Conservation (phyloP, 1,284 basidiomycete species). For the Abortiporus biennis region DNA sequence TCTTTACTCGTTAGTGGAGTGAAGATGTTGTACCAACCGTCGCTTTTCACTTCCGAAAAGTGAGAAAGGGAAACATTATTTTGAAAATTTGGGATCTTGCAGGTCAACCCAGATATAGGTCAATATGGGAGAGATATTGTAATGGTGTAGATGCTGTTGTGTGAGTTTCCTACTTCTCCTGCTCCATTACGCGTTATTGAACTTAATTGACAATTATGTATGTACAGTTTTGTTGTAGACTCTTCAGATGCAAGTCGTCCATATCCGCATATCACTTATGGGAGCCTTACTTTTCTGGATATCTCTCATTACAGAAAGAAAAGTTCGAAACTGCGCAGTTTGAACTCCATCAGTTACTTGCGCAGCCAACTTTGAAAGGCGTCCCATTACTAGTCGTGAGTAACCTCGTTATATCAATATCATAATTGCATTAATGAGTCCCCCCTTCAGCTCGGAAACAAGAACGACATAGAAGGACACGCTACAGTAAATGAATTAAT, state of each 20-base stretch:
- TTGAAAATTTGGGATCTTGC: slow-evolving; percentile 97
- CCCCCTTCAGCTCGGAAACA: slow-evolving; percentile 75
- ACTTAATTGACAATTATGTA: slow-evolving; percentile 12
- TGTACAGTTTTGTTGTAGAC: slow-evolving; percentile 83
- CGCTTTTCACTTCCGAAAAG: slow-evolving; percentile 83
- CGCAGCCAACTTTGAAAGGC: slow-evolving; percentile 65
- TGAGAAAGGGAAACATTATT: slow-evolving; percentile 85
- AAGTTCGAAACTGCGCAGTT: slow-evolving; percentile 85
- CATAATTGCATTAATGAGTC: slow-evolving; percentile 5
- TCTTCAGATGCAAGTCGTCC: slow-evolving; percentile 66
- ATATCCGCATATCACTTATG: no score
- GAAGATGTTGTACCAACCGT: slow-evolving; percentile 94
- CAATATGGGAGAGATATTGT: slow-evolving; percentile 95
- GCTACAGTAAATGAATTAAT: slow-evolving; percentile 83
- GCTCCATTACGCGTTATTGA: slow-evolving; percentile 3
- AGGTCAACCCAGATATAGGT: slow-evolving; percentile 63
- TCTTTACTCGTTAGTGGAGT: slow-evolving; percentile 56
- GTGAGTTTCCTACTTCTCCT: slow-evolving; percentile 41
- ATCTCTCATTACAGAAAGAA: slow-evolving; percentile 60
- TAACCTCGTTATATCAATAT: slow-evolving; percentile 16
- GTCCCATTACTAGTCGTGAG: slow-evolving; percentile 86
- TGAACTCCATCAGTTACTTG: slow-evolving; percentile 84
- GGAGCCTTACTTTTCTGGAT: no score
- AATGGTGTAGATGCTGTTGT: slow-evolving; percentile 92
- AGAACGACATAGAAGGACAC: slow-evolving; percentile 85